Evolutionary conservation across 345 rosid species (phyloP), one percentile per base, ranked within the genome.

Genomic region (Eucalyptus rudis): DNA sequence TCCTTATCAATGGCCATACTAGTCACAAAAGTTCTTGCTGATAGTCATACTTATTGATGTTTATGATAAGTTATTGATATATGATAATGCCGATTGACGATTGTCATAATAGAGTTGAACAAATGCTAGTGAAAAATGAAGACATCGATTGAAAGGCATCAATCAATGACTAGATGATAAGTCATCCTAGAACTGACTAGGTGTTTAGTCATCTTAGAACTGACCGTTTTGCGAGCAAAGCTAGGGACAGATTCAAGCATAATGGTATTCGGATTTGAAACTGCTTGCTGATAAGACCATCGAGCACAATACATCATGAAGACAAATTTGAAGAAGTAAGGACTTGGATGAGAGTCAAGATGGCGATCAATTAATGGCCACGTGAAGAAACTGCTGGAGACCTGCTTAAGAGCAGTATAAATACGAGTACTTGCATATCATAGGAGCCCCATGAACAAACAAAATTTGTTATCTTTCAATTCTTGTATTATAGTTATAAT

Each of bases 51-150:
- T 25, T 59, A 27, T 59, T 59, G 31, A 59, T 59, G 66, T 25
- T 59, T 12, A 5, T 59, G 66, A 27, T 59, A 29, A 59, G 15
- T 59, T 27, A 59, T 12, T 8, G 1, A 12, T 59, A 59, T 59
- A 59, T 3, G 0, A 27, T 27, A 59, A 3, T 1, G 15, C 1
- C 3, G 2, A 12, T 13, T 62, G 17, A 13, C 1, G 33, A 62
- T 62, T 62, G 16, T 13, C 8, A 0, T 1, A 29, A 62, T 62
- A 62, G 68, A 62, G 68, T 62, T 29, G 68, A 62, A 13, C 33
- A 62, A 27, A 62, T 12, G 68, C 33, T 62, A 12, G 8, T 62
- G 0, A 62, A 56, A 24, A 29, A 62, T 0, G n/a, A 29, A 62
- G 68, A 62, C 68, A 29, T 13, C 17, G 16, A 62, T 29, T 6